Conservation (phyloP, 2,329 filamentous ascomycete genomes). For the Pyrenochaeta sp. region DNA sequence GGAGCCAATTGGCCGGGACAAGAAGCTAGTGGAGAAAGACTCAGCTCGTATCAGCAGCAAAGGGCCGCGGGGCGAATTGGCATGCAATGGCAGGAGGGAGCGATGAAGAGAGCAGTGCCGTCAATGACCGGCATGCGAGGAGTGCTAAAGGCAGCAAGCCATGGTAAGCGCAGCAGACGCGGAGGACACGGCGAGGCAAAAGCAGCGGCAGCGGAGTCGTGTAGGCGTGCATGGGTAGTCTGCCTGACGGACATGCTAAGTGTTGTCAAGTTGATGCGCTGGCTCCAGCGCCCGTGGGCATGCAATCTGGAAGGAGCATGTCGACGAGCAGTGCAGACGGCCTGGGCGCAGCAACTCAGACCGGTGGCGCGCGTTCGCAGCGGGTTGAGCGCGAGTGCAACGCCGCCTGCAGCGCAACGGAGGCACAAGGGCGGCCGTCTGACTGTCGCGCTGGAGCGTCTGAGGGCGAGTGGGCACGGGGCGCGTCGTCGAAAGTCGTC, state of each 20-base stretch:
- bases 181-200: constrained; percentile 39
- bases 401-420: constrained; percentile 19
- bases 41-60: constrained; percentile 42
- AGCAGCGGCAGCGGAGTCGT: constrained; percentile 43
- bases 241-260: constrained; percentile 49
- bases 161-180: constrained; percentile 50
- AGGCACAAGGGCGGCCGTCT: no score
- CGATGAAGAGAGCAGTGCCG: constrained; percentile 33
- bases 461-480: constrained; percentile 19
- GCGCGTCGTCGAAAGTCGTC: constrained; percentile 32
- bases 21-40: constrained; percentile 31
- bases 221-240: constrained; percentile 50
- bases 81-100: constrained; percentile 37
- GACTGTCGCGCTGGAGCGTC: constrained; percentile 13
- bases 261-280: constrained; percentile 53
- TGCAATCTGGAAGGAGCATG: constrained; percentile 49
- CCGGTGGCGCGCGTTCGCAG: constrained; percentile 29
- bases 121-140: constrained; percentile 35
- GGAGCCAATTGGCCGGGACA: constrained; percentile 42
- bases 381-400: constrained; percentile 17
- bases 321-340: constrained; percentile 37
- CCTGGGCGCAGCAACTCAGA: constrained; percentile 39
- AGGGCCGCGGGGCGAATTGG: constrained; percentile 39
- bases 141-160: constrained; percentile 46
- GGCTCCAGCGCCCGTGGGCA: constrained; percentile 49